Base-by-base conservation (phyloP, 768 basidiomycete species). In the Tylopilus plumbeoviolaceoides region DNA sequence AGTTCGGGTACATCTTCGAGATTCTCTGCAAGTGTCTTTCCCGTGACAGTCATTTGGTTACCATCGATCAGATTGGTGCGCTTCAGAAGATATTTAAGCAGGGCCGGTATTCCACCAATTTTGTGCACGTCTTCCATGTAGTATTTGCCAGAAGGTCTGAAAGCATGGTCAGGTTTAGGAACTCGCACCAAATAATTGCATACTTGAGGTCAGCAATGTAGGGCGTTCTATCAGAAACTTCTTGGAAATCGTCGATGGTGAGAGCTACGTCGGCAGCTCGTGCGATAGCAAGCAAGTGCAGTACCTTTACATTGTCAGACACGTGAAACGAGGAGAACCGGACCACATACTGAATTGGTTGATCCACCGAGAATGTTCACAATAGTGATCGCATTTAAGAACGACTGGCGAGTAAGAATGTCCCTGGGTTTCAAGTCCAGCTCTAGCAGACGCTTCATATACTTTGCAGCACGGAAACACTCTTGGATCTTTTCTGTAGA, bases 41-140 rank as follows among this genome's bases (percentile, higher is more conserved):
- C 94, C 12, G 93, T 97, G 39, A 95, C 89, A 33, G 94, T 98
- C 68, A 93, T 72, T 61, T 89, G 87, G 54, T 75, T 80, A 36
- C 90, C 89, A 65, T 92, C 87, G 56, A 93, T 86, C 54, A 93
- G 73, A 65, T 86, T 75, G 11, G 87, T 87, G 64, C 88, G 73
- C 59, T 87, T 85, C 44, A 91, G 72, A 39, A 93, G 77, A 66
- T 91, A 92, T 70, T 92, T 93, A 54, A 93, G 69, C 47, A 93
- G 77, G 1, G 88, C 88, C 0, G 91, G 92, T 48, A 92, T 81
- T 52, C 91, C 91, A 27, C 92, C 91, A 53, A 87, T 82, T 56
- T 78, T 82, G 74, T 94, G 91, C 43, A 94, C 77, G 61, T 95
- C 91, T 69, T 92, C 87, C 90, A 94, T 93, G 63, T 86, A 84